Evolutionary conservation across 768 basidiomycete genomes (phyloP), one percentile per base, ranked within the genome.

Genomic region (Phanerodontia chrysosporium): DNA sequence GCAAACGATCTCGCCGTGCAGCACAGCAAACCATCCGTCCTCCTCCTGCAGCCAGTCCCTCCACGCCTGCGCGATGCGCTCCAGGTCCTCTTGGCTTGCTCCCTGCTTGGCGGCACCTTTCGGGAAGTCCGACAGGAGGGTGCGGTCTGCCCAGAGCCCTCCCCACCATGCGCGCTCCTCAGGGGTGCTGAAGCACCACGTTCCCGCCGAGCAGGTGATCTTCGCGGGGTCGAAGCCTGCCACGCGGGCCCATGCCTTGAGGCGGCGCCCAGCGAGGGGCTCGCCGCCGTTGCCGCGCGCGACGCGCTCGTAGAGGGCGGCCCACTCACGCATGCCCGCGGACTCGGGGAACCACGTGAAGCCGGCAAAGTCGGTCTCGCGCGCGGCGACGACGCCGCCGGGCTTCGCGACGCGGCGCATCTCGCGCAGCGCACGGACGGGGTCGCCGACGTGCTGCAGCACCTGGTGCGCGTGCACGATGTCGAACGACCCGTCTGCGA

Each of bases 391-490:
- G 55, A 81, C 59, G 0, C 80, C 80, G 2, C 78, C 79, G 1
- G 72, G 68, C 61, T 77, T 78, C 0, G 75, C 69, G 3, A 82
- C 80, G 21, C 80, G 70, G 24, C 67, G 64, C 79, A 83, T 81
- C 73, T 83, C 82, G 49, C 64, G 62, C 35, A 81, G 66, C 1
- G 76, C 75, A 18, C 49, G 49, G 12, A 78, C 67, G 0, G 80
- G 77, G 53, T 80, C 74, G 1, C 61, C 48, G 49, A 83, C 62
- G 67, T 82, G 82, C 62, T 78, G 75, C 2, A 83, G 69, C 7
- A 82, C 80, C 62, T 81, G 80, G 58, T 80, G 79, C 22, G 76
- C 73, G 63, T 78, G 77, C 2, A 80, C 78, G 63, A 82, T 73
- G 68, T 82, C 81, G 66, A 81, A 83, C 5, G 71, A 64, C 28